phyloP scores from a whole-genome alignment of 805 yeast genomes.

The Yamadazyma phyllophila region DNA sequence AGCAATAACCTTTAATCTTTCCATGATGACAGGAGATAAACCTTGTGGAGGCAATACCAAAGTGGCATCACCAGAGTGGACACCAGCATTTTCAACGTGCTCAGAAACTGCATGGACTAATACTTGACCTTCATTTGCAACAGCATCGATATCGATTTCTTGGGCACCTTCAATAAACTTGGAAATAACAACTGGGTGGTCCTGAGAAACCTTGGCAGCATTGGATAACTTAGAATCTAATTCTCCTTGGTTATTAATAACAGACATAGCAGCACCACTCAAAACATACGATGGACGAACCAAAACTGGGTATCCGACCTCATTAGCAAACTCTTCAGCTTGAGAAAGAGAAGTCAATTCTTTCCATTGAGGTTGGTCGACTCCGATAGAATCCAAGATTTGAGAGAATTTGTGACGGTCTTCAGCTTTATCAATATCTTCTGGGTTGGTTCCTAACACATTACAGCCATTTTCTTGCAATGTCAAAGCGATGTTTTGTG shows the following conservation, averaged over 20 bases:
- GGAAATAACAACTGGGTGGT: conserved; percentile 96
- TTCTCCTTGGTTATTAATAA: conserved; percentile 75
- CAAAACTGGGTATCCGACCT: conserved; percentile 91
- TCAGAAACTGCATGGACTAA: conserved; percentile 97
- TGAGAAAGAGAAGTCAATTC: conserved; percentile 84
- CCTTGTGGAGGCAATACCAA: conserved; percentile 96
- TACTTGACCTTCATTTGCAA: conserved; percentile 90
- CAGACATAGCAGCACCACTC: conserved; percentile 99
- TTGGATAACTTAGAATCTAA: conserved; percentile 76
- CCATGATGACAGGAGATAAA: conserved; percentile 64
- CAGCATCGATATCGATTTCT: conserved; percentile 99
- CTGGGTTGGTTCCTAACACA: conserved; percentile 91
- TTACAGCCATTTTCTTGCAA: conserved; percentile 81
- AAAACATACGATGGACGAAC: conserved; percentile 97
- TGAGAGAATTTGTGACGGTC: conserved; percentile 97
- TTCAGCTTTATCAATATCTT: conserved; percentile 94
- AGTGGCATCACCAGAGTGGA: conserved; percentile 99
- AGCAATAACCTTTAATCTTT: conserved; percentile 80
- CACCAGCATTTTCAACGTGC: conserved; percentile 99
- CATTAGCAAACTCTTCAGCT: conserved; percentile 80
- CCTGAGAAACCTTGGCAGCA: conserved; percentile 91
- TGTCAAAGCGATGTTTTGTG: conserved; percentile 91
- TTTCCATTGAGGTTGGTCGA: conserved; percentile 98
- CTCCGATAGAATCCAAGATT: conserved; percentile 85
- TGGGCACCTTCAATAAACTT: conserved; percentile 95